Base-by-base conservation (phyloP, 345 rosid genomes). In the Melaleuca quinquenervia region DNA sequence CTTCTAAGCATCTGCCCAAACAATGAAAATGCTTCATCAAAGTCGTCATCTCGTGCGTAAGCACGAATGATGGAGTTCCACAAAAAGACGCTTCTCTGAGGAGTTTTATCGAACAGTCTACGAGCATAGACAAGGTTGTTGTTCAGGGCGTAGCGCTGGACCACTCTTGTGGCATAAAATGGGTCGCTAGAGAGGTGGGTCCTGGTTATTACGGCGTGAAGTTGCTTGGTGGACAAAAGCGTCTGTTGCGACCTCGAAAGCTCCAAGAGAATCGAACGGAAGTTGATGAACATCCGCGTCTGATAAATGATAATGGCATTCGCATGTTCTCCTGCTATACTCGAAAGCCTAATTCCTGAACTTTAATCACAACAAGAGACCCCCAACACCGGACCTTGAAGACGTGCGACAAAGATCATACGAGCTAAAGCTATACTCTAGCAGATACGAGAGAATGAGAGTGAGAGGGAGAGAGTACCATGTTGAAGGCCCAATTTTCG, bases 31-130 rank as follows among this genome's bases (percentile, higher is more conserved):
- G 92, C 92, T 21, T 82, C 88, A 49, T 70, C 44, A 58, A 92
- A 90, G n/a, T 74, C 84, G 82, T 89, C 86, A 24, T 87, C 88
- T 88, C 89, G 91, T 3, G 98, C 98, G 54, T 92, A 90, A 83
- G 95, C 98, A 32, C 98, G 95, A 87, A 97, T 92, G 21, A 93
- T 89, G 85, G 98, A 91, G 88, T 95, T 95, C 99, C 98, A 96
- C 32, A 95, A 94, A 92, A 91, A 97, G 85, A 97, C 92, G 74
- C 96, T 96, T 88, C 93, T 91, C 13, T 90, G 91, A 51, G 94
- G 95, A 87, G 88, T 92, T 95, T 83, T 85, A 84, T 94, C 95
- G 92, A 97, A 97, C 96, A 96, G 85, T 80, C 92, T 86, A 84
- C 93, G 93, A 6, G 97, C 98, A 22, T 93, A 89, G 15, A 1